Evolutionary conservation across 83 land plant species (phyloP).

Genomic region (Diphasiastrum complanatum): DNA sequence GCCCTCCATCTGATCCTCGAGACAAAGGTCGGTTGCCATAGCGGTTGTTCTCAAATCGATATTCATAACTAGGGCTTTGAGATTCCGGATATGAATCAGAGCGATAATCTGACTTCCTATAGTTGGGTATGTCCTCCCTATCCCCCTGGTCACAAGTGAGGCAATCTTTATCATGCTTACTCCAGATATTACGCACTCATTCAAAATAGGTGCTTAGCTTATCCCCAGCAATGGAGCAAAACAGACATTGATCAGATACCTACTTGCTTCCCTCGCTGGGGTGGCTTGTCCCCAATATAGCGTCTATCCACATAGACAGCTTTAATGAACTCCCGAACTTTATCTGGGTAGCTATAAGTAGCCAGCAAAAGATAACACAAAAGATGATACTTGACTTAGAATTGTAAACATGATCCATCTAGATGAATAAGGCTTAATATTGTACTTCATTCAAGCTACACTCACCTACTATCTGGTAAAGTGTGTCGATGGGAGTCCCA

Average conservation of each 20-base stretch:
- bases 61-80: conserved; percentile 84
- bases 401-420: not conserved
- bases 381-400: conserved; percentile 12
- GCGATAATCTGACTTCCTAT: conserved; percentile 35
- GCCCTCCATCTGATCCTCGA: conserved; percentile 45
- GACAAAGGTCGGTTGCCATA: conserved; percentile 36
- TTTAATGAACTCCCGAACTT: conserved; percentile 78
- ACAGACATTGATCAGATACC: not conserved
- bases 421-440: not conserved
- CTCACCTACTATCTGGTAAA: conserved; percentile 87
- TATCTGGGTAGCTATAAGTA: conserved; percentile 57
- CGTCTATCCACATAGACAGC: conserved; percentile 88
- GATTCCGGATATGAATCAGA: conserved; percentile 35
- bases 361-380: not conserved
- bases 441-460: not conserved
- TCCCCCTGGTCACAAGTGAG: too few relatives aligned
- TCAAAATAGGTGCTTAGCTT: not conserved
- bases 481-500: conserved; percentile 69
- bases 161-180: too few relatives aligned
- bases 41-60: conserved; percentile 46
- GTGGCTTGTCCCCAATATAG: conserved; percentile 54
- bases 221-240: not conserved
- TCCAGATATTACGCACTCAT: too few relatives aligned
- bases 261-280: conserved; percentile 18
- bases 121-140: conserved; percentile 52